A percentile compares a stretch with the other conserved stretches of the same genome.
phyloP scores from a whole-genome alignment of 2,329 filamentous ascomycete species.

The Emericellopsis atlantica region DNA sequence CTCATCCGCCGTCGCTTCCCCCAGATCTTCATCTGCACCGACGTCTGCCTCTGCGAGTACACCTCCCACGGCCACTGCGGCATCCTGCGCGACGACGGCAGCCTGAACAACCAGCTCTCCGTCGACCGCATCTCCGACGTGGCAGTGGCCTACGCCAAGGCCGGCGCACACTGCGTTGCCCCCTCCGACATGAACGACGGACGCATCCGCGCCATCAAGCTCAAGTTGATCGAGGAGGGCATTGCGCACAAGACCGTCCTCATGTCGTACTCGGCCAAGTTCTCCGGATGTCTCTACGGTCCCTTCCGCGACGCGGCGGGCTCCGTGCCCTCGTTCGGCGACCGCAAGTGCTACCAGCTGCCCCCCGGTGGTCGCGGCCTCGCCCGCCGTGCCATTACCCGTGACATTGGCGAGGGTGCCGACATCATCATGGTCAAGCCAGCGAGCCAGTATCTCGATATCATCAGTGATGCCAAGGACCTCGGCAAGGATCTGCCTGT shows the following conservation, averaged over 20 bases:
- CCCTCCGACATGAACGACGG: constrained; percentile 99
- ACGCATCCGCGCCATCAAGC: constrained; percentile 91
- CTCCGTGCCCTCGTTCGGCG: constrained; percentile 81
- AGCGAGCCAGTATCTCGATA: constrained; percentile 88
- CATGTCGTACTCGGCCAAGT: constrained; percentile 98
- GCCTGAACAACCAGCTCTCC: constrained; percentile 83
- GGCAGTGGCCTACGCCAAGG: constrained; percentile 93
- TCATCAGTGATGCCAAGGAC: constrained; percentile 95
- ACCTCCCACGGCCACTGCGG: constrained; percentile 97
- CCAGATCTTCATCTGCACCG: constrained; percentile 77
- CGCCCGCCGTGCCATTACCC: constrained; percentile 75
- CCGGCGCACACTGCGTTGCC: constrained; percentile 91
- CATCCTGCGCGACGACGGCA: constrained; percentile 85
- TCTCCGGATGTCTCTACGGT: constrained; percentile 90
- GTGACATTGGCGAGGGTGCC: constrained; percentile 87
- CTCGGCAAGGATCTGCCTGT: constrained; percentile 83
- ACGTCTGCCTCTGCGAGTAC: constrained; percentile 98
- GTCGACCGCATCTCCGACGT: constrained; percentile 94
- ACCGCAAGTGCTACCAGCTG: constrained; percentile 93
- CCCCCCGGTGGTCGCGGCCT: constrained; percentile 86
- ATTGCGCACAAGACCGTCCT: constrained; percentile 83
- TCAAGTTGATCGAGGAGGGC: constrained; percentile 91
- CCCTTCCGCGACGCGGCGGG: constrained; percentile 95
- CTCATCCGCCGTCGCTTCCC: constrained; percentile 78
- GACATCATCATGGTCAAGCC: constrained; percentile 99